Percentiles rank a stretch among this genome's conserved stretches.
These are phyloP conservation scores for Penicillium chermesinum DNA, from an alignment of 495 filamentous ascomycete species.

Conservation along the genomic window DNA sequence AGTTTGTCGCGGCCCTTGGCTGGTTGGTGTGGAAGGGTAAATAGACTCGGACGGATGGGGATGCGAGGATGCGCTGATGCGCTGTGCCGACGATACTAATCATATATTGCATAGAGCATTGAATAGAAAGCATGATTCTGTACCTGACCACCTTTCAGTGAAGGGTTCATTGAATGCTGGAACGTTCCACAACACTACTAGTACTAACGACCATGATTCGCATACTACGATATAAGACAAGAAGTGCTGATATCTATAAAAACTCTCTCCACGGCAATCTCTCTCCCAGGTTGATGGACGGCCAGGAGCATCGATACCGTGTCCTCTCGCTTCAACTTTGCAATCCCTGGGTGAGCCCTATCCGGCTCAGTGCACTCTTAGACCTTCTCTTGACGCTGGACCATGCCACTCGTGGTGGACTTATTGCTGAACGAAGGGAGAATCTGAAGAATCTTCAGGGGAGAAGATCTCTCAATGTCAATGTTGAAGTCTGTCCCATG, in stretches of 20 bases:
- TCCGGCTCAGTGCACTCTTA: background rate
- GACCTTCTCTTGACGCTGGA: background rate
- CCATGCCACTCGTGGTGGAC: background rate
- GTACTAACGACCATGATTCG: background rate
- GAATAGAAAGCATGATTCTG: background rate
- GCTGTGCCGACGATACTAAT: background rate
- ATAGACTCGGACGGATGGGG: background rate
- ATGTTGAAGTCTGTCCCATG: background rate
- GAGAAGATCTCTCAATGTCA: background rate
- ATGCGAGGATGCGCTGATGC: background rate
- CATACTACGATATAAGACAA: background rate
- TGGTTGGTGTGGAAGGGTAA: slow-evolving; percentile 42
- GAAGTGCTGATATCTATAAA: background rate
- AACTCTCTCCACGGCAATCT: background rate
- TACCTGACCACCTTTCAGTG: background rate
- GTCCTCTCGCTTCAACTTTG: background rate
- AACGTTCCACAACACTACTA: background rate
- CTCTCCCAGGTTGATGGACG: background rate
- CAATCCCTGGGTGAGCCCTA: background rate
- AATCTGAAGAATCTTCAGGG: background rate
- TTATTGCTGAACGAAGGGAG: background rate
- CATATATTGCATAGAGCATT: background rate
- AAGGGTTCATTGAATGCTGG: background rate
- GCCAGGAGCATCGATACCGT: background rate
- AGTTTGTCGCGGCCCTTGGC: slow-evolving; percentile 39